Conservation (phyloP, 192 early-diverging fungal species). For the Podila verticillata region DNA sequence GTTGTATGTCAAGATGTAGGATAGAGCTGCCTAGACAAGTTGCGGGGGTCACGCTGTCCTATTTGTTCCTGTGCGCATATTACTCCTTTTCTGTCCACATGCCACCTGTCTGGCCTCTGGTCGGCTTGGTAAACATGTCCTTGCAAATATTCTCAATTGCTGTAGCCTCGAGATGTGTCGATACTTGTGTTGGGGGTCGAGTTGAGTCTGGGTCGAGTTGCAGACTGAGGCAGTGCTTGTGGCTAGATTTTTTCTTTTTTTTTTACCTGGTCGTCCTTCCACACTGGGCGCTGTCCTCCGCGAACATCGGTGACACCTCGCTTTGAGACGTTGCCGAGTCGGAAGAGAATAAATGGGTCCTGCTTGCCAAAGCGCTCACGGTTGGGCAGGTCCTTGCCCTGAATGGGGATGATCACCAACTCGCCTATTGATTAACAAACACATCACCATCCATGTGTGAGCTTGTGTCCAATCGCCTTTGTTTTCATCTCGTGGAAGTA, state of each 20-base stretch:
- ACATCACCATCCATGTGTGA: neutral
- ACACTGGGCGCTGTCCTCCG: slow-evolving; percentile 63
- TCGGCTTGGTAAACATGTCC: slow-evolving; percentile 4
- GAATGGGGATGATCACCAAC: slow-evolving; percentile 48
- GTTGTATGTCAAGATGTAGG: too few relatives aligned
- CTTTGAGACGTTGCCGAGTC: slow-evolving; percentile 58
- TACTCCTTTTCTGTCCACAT: slow-evolving; percentile 1
- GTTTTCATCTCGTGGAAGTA: too few relatives aligned
- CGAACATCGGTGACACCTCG: slow-evolving; percentile 61
- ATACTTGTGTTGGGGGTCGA: neutral
- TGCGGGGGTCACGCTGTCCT: neutral
- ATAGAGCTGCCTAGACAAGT: neutral
- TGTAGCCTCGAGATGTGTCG: neutral
- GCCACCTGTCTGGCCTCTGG: slow-evolving; percentile 1
- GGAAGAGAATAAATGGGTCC: slow-evolving; percentile 65
- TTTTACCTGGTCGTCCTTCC: slow-evolving; percentile 66
- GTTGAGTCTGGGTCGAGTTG: neutral
- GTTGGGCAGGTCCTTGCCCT: slow-evolving; percentile 44
- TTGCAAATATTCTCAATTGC: neutral
- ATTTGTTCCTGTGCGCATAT: neutral
- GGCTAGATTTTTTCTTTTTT: neutral
- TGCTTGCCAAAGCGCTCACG: slow-evolving; percentile 60
- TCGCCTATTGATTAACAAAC: slow-evolving; percentile 15
- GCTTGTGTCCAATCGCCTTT: too few relatives aligned
- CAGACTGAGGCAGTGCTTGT: neutral